phyloP scores from a whole-genome alignment of 257 asterid genomes.

The Solanum ossicruentum region DNA sequence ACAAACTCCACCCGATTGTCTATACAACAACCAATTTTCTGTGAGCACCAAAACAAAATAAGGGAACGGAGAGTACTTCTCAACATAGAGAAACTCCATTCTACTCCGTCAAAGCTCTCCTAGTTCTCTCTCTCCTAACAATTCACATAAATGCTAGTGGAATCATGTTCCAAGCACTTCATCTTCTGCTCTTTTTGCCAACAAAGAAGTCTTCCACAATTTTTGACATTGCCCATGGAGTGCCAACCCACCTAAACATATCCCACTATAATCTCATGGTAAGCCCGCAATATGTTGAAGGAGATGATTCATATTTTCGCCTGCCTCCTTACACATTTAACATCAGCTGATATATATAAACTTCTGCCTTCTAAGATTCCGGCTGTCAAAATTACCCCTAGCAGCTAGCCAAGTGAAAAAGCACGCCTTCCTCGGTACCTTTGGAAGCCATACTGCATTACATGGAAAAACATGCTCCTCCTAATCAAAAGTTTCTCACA shows the following conservation, averaged over 20 bases:
- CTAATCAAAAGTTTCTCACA: not conserved
- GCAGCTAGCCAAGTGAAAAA: not conserved
- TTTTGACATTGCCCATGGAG: not conserved
- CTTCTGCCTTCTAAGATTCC: not conserved
- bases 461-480: not conserved
- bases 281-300: not conserved
- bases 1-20: not conserved
- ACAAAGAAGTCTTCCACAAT: not conserved
- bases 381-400: not conserved
- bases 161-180: not conserved
- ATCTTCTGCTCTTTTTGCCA: not conserved
- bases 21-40: not conserved
- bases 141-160: not conserved
- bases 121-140: not conserved
- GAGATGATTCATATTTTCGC: not conserved
- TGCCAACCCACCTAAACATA: not conserved
- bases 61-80: not conserved
- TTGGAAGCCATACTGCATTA: not conserved
- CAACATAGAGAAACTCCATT: not conserved
- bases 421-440: not conserved
- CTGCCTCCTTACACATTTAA: not conserved
- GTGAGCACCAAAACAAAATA: not conserved
- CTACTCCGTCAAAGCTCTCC: not conserved
- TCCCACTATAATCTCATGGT: not conserved
- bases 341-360: too few relatives aligned